Evolutionary conservation across 768 basidiomycete genomes (phyloP), one percentile per base, ranked within the genome.

Genomic region (Pluteus cervinus): DNA sequence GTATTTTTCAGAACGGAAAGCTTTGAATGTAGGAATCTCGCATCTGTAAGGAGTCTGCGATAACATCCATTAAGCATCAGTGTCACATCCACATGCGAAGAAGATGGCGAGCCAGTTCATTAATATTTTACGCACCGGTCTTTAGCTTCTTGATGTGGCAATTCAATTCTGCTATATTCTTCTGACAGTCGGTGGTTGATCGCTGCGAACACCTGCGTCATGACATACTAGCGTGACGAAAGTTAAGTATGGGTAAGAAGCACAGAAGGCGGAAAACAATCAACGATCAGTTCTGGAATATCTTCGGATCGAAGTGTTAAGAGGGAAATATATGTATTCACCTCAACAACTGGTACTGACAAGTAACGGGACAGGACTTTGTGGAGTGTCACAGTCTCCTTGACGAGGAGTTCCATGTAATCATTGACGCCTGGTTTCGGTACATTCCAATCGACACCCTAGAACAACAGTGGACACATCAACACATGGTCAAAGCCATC

Each of bases 341-440:
- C 91, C 76, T 93, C 89, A 29, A 96, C 87, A 18, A 90, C 73
- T 22, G 76, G 70, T 30, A 69, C 59, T 11, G 86, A 68, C 20
- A 97, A 69, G 60, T 96, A 98, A 33, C 93, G 85, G 31, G 89
- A 88, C 29, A 98, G 69, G 35, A 99, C 91, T 56, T 94, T 98
- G 64, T 98, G 90, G 35, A 99, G 69, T 20, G 89, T 94, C 39
- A 87, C 83, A 14, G 92, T 93, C 62, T 99, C 96, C 61, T 91
- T 93, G 50, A 93, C 81, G 28, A 99, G 69, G 40, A 89, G 65
- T 50, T 94, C 84, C 76, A 96, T 92, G 60, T 98, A 98, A n/a
- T 75, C 71, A 53, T 89, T 90, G 40, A 79, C 70, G 21, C 76
- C 76, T 36, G 76, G 62, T 48, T 65, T 78, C 21, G 77, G 69